phyloP scores from a whole-genome alignment of 2,329 filamentous ascomycete genomes.

The Alternaria solani region DNA sequence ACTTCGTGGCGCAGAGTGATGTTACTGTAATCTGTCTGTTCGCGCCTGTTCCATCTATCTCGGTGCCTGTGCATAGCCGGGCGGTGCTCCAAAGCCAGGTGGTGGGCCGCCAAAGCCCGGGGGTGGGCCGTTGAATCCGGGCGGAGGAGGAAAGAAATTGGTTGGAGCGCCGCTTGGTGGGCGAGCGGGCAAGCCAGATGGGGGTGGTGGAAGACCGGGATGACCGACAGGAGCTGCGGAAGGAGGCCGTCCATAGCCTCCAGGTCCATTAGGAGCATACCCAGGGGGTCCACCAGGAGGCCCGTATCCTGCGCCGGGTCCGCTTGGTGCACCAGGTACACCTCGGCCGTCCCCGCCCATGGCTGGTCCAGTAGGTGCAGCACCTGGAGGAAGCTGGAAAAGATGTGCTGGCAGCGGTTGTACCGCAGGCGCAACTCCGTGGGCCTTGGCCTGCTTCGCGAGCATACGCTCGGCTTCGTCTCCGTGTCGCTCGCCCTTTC shows the following conservation, averaged over 20 bases:
- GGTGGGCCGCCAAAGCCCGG: slow-evolving; percentile 35
- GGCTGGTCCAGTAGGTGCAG: slow-evolving; percentile 41
- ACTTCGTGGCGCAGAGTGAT: background rate
- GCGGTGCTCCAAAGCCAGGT: slow-evolving; percentile 24
- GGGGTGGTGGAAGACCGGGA: slow-evolving; percentile 66
- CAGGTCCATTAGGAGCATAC: slow-evolving; percentile 29
- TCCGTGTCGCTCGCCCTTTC: slow-evolving; percentile 94
- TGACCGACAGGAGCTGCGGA: slow-evolving; percentile 32
- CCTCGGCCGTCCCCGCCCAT: slow-evolving; percentile 51
- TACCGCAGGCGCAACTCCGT: slow-evolving; percentile 85
- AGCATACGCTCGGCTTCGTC: slow-evolving; percentile 92
- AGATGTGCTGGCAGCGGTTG: slow-evolving; percentile 79
- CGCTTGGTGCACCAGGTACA: slow-evolving; percentile 50
- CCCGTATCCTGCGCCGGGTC: slow-evolving; percentile 48
- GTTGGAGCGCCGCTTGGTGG: slow-evolving; percentile 72
- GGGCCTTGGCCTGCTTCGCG: slow-evolving; percentile 89
- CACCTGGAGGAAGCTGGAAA: slow-evolving; percentile 56
- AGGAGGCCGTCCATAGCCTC: slow-evolving; percentile 31
- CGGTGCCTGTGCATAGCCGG: slow-evolving; percentile 21
- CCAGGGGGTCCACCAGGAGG: slow-evolving; percentile 53
- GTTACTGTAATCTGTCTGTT: background rate
- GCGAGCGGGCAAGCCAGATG: slow-evolving; percentile 68
- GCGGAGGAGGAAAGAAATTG: slow-evolving; percentile 40
- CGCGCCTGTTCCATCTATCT: slow-evolving; percentile 10
- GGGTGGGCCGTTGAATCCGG: slow-evolving; percentile 31